Evolutionary conservation across 2,329 filamentous ascomycete species (phyloP).

Genomic region (Nemania abortiva): DNA sequence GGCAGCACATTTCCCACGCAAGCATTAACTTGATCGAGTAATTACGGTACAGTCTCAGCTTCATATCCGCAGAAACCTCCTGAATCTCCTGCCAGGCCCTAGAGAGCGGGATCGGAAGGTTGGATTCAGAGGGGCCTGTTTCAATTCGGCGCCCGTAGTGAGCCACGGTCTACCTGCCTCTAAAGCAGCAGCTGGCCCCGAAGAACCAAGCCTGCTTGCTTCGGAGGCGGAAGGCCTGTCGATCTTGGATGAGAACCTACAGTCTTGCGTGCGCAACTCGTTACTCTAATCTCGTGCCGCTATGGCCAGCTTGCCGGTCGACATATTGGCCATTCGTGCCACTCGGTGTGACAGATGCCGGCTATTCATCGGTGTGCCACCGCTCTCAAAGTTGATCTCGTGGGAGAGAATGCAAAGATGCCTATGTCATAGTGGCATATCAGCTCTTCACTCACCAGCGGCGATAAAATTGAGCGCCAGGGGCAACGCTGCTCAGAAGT

Average conservation of each 20-base stretch:
- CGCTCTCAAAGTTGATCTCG: conserved; percentile 66
- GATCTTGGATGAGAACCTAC: conserved; percentile 61
- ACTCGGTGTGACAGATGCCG: conserved; percentile 18
- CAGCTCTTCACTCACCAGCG: conserved; percentile 79
- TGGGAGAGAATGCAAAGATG: conserved; percentile 51
- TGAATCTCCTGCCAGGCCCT: conserved; percentile 54
- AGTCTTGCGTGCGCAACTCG: conserved; percentile 49
- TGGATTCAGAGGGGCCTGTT: conserved; percentile 62
- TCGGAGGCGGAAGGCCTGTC: conserved; percentile 50
- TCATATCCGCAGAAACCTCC: conserved; percentile 62
- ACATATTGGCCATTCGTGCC: conserved; percentile 11
- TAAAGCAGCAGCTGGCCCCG: conserved; percentile 8
- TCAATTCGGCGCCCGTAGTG: conserved; percentile 87
- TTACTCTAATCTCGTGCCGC: conserved; percentile 43
- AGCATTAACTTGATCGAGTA: conserved; percentile 99
- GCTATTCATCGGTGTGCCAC: conserved; percentile 62
- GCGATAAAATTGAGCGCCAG: conserved; percentile 91
- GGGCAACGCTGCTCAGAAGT: conserved; percentile 72
- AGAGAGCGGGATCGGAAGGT: conserved; percentile 53
- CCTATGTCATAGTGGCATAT: conserved; percentile 46
- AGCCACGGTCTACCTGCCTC: conserved; percentile 67
- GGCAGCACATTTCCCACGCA: conserved; percentile 98
- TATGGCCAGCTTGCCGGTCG: conserved; percentile 9
- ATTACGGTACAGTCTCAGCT: conserved; percentile 96
- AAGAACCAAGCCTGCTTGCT: conserved; percentile 22